Evolutionary conservation across 2,329 filamentous ascomycete species (phyloP).

Genomic region (Colletotrichum lupini): DNA sequence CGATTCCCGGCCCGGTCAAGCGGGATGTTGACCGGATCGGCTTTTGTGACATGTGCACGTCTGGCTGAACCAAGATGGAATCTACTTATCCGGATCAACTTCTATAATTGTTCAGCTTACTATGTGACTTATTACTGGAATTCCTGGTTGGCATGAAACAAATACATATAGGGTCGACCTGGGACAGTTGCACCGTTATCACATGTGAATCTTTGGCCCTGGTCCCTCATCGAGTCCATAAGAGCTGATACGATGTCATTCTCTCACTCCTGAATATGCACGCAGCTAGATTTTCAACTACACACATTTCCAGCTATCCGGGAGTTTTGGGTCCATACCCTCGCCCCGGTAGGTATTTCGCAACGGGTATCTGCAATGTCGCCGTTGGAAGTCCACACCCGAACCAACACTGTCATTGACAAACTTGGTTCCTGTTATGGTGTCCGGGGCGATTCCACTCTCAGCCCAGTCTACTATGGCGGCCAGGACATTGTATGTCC

Average conservation of each 20-base stretch:
- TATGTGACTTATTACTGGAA: no score
- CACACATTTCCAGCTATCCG: conserved; percentile 17
- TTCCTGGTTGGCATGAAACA: no score
- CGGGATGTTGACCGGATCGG: not conserved
- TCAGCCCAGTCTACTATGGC: conserved; percentile 63
- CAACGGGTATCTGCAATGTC: conserved; percentile 28
- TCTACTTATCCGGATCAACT: no score
- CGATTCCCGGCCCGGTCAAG: not conserved
- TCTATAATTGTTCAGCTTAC: no score
- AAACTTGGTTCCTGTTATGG: conserved; percentile 49
- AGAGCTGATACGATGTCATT: no score
- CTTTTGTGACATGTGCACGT: not conserved
- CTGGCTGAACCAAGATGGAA: not conserved
- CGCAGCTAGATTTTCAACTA: not conserved
- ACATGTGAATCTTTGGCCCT: no score
- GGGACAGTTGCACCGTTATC: no score
- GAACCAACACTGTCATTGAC: conserved; percentile 35
- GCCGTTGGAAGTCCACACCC: conserved; percentile 22
- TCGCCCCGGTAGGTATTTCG: not conserved
- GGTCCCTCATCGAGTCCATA: no score
- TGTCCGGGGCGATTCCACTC: conserved; percentile 52
- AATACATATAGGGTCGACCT: no score
- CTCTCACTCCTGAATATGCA: no score
- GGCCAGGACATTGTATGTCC: conserved; percentile 56
- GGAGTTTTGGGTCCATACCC: not conserved